Evolutionary conservation across 495 filamentous ascomycete genomes (phyloP).

Genomic region (Lichenothelia convexa): DNA sequence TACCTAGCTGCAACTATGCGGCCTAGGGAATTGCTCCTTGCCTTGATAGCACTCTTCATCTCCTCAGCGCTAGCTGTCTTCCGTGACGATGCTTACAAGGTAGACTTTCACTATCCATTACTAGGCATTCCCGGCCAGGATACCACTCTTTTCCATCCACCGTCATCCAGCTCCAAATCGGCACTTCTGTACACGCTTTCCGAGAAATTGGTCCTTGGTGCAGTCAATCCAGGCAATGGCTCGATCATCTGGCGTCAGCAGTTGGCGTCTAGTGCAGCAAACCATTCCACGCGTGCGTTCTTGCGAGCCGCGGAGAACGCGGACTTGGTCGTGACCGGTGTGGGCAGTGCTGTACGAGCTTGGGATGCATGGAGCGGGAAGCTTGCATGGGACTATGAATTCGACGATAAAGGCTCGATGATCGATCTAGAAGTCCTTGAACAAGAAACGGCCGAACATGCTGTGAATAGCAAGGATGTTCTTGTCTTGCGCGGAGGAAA

Average conservation of each 20-base stretch:
- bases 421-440: slow-evolving; percentile 67
- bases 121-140: slow-evolving; percentile 62
- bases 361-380: slow-evolving; percentile 75
- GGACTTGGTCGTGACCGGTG: slow-evolving; percentile 51
- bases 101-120: slow-evolving; percentile 86
- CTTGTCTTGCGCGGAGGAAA: slow-evolving; percentile 46
- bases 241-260: slow-evolving; percentile 71
- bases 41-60: slow-evolving; percentile 2
- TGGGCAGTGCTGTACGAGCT: slow-evolving; percentile 46
- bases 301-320: slow-evolving; percentile 56
- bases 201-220: slow-evolving; percentile 62
- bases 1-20: too few relatives aligned
- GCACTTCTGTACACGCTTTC: slow-evolving; percentile 83
- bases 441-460: slow-evolving; percentile 36
- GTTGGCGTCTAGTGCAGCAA: slow-evolving; percentile 25
- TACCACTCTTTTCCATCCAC: slow-evolving; percentile 82
- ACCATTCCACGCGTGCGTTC: slow-evolving; percentile 25
- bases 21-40: not conserved
- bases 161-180: slow-evolving; percentile 59
- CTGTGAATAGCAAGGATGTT: slow-evolving; percentile 41
- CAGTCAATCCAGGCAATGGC: slow-evolving; percentile 76
- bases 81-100: slow-evolving; percentile 73
- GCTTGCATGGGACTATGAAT: slow-evolving; percentile 49
- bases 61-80: slow-evolving; percentile 47
- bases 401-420: slow-evolving; percentile 32